Percentiles rank a stretch among this genome's conserved stretches.
phyloP scores from a whole-genome alignment of 2,329 filamentous ascomycete genomes.

The Penicillium janthinellum region DNA sequence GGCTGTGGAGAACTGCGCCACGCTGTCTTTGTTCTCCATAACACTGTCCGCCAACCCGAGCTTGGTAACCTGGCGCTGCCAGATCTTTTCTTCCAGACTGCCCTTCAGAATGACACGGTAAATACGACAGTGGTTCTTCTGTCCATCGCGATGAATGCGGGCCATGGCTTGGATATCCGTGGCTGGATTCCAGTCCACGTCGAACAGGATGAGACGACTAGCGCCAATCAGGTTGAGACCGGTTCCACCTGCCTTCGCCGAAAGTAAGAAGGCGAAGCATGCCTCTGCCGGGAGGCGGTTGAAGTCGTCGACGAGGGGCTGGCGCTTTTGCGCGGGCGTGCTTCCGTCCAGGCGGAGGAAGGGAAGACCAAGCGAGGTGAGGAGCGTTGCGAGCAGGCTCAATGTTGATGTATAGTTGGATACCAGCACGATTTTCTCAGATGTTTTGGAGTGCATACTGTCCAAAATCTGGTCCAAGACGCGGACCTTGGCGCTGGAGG shows the following conservation, averaged over 20 bases:
- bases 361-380: slow-evolving; percentile 61
- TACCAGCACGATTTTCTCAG: slow-evolving; percentile 73
- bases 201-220: slow-evolving; percentile 69
- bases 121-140: slow-evolving; percentile 67
- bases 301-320: slow-evolving; percentile 70
- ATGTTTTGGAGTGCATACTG: slow-evolving; percentile 60
- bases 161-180: slow-evolving; percentile 75
- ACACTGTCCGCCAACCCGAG: slow-evolving; percentile 70
- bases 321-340: slow-evolving; percentile 65
- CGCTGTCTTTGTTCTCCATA: slow-evolving; percentile 64
- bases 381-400: slow-evolving; percentile 64
- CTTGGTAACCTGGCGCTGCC: slow-evolving; percentile 72
- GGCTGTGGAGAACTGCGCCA: slow-evolving; percentile 64
- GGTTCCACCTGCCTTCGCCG: slow-evolving; percentile 70
- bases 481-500: slow-evolving; percentile 66
- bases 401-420: slow-evolving; percentile 75
- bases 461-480: slow-evolving; percentile 68
- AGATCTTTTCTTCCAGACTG: slow-evolving; percentile 73
- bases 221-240: slow-evolving; percentile 73
- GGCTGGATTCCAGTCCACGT: slow-evolving; percentile 76
- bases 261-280: slow-evolving; percentile 70
- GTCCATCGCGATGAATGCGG: slow-evolving; percentile 71
- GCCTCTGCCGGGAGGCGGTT: slow-evolving; percentile 60
- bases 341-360: slow-evolving; percentile 71
- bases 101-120: slow-evolving; percentile 70